Evolutionary conservation across 345 rosid genomes (phyloP).

Genomic region (Citrus inodora): DNA sequence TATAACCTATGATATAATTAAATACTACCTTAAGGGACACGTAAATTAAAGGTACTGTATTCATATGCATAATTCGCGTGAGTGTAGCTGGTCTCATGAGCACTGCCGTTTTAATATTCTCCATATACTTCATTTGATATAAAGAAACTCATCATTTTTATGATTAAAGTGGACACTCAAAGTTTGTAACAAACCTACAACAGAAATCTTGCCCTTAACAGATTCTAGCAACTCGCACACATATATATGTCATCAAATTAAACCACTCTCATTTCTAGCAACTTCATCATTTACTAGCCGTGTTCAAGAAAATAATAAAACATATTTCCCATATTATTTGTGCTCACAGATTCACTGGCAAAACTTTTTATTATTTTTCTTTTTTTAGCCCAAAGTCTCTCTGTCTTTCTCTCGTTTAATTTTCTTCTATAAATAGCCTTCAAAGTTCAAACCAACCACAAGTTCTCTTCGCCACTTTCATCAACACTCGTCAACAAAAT

Average conservation of each 20-base stretch:
- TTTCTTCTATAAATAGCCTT: background rate
- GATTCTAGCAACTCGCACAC: background rate
- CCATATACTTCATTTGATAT: background rate
- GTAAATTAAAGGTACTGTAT: background rate
- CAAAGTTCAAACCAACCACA: background rate
- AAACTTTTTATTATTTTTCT: background rate
- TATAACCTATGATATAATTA: background rate
- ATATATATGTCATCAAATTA: background rate
- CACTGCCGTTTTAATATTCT: background rate
- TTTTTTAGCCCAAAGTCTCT: background rate
- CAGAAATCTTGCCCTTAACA: background rate
- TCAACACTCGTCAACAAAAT: background rate
- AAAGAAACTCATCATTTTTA: background rate
- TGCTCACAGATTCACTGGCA: slow-evolving; percentile 1
- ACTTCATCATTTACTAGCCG: background rate
- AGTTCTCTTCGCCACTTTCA: background rate
- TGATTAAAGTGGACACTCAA: background rate
- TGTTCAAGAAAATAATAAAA: background rate
- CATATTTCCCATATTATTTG: background rate
- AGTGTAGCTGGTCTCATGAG: background rate
- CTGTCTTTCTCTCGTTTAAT: background rate
- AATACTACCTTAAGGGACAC: background rate
- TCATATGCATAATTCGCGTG: background rate
- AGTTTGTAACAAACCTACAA: background rate
- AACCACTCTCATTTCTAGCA: background rate